Evolutionary conservation across 2,329 filamentous ascomycete species (phyloP).

Genomic region (Aspergillus jensenii): DNA sequence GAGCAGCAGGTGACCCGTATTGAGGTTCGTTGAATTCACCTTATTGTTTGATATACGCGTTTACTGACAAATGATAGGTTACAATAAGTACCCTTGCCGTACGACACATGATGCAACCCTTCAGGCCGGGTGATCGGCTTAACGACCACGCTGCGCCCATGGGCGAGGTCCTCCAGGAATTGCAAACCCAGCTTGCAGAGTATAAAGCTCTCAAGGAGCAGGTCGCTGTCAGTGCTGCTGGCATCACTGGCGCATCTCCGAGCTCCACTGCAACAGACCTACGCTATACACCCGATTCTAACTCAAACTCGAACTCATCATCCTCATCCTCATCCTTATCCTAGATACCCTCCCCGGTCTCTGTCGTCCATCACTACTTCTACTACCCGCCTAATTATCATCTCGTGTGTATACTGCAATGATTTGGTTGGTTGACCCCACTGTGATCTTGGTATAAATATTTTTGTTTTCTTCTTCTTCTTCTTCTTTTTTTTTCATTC

Average conservation of each 20-base stretch:
- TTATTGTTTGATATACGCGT: neutral
- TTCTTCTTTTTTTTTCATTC: neutral
- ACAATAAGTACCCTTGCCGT: constrained; percentile 77
- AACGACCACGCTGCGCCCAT: constrained; percentile 78
- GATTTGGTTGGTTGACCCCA: neutral
- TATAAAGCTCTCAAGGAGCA: constrained; percentile 43
- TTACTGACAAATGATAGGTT: constrained; percentile 54
- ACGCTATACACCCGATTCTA: constrained; percentile 18
- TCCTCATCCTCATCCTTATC: constrained; percentile 27
- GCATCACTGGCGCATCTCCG: constrained; percentile 21
- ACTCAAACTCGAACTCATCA: constrained; percentile 21
- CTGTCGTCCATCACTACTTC: neutral
- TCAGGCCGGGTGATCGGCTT: constrained; percentile 61
- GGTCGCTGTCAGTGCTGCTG: constrained; percentile 29
- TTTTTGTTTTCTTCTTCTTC: neutral
- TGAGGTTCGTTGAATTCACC: constrained; percentile 66
- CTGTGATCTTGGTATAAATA: constrained; percentile 4
- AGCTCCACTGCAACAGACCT: constrained; percentile 15
- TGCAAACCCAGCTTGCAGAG: constrained; percentile 43
- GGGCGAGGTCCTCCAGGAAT: constrained; percentile 56
- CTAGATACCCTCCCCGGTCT: constrained; percentile 16
- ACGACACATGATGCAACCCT: constrained; percentile 74
- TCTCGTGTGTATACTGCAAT: constrained; percentile 4
- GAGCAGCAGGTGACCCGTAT: constrained; percentile 95
- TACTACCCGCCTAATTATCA: constrained; percentile 7